phyloP scores from a whole-genome alignment of 1,284 basidiomycete species.

The Sutorius eximius region DNA sequence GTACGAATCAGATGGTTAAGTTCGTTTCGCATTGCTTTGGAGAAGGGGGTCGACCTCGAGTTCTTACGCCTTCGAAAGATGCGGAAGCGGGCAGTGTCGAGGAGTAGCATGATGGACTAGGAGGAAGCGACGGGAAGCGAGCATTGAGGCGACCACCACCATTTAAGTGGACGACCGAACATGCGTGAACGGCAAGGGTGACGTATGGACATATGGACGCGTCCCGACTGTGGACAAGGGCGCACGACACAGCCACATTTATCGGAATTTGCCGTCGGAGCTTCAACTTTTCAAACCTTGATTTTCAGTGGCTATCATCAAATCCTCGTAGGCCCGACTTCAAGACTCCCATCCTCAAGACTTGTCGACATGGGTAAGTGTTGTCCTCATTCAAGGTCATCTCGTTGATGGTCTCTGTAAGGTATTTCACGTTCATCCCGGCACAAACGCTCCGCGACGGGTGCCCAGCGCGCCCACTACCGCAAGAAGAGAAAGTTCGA shows the following conservation, averaged over 20 bases:
- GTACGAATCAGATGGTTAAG: conserved; percentile 87
- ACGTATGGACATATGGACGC: background rate
- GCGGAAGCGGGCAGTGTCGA: conserved; percentile 19
- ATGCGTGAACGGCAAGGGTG: conserved; percentile 23
- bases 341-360: conserved; percentile 36
- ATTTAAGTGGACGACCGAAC: conserved; percentile 22
- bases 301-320: conserved; percentile 36
- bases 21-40: conserved; percentile 96
- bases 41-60: conserved; percentile 29
- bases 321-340: background rate
- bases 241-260: conserved; percentile 11
- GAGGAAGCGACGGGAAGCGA: conserved; percentile 33
- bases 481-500: conserved; percentile 99
- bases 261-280: conserved; percentile 32
- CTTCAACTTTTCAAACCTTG: conserved; percentile 31
- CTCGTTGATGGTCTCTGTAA: conserved; percentile 32
- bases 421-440: conserved; percentile 94
- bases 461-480: conserved; percentile 92
- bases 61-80: conserved; percentile 28
- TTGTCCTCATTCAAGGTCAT: conserved; percentile 16
- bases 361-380: conserved; percentile 57
- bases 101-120: conserved; percentile 19
- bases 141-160: conserved; percentile 13
- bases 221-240: conserved; percentile 10
- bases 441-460: conserved; percentile 92